Evolutionary conservation across 495 filamentous ascomycete genomes (phyloP).

Genomic region (Aspergillus coremiiformis): DNA sequence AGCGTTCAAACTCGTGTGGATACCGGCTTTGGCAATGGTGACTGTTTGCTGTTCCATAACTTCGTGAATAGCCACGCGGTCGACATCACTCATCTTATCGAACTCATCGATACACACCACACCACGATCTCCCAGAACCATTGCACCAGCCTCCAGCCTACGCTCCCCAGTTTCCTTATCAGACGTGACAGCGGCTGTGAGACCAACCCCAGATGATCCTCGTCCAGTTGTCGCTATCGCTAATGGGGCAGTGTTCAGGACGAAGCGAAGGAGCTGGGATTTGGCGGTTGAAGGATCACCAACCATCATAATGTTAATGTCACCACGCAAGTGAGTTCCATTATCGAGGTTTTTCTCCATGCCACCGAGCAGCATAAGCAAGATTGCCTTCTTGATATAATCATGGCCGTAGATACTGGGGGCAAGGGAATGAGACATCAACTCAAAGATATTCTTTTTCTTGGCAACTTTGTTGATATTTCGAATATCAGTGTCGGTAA

Average conservation of each 20-base stretch:
- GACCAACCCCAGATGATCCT: slow-evolving; percentile 95
- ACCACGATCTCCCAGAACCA: slow-evolving; percentile 95
- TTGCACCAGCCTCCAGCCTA: slow-evolving; percentile 91
- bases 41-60: slow-evolving; percentile 99
- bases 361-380: slow-evolving; percentile 94
- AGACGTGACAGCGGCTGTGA: slow-evolving; percentile 90
- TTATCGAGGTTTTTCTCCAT: slow-evolving; percentile 99
- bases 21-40: slow-evolving; percentile 97
- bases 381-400: slow-evolving; percentile 96
- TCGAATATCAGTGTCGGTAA: slow-evolving; percentile 96
- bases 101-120: slow-evolving; percentile 99
- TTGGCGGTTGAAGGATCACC: slow-evolving; percentile 98
- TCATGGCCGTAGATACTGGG: slow-evolving; percentile 97
- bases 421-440: slow-evolving; percentile 93
- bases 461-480: slow-evolving; percentile 98
- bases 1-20: slow-evolving; percentile 95
- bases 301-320: slow-evolving; percentile 99
- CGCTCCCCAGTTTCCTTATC: slow-evolving; percentile 98
- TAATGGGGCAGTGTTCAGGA: slow-evolving; percentile 92
- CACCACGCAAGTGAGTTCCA: slow-evolving; percentile 92
- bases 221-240: slow-evolving; percentile 97
- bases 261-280: slow-evolving; percentile 94
- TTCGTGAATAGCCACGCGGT: slow-evolving; percentile 98
- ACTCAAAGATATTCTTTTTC: slow-evolving; percentile 87
- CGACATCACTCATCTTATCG: slow-evolving; percentile 99